Base-by-base conservation (phyloP, 768 basidiomycete genomes). In the Rhodotorula toruloides region DNA sequence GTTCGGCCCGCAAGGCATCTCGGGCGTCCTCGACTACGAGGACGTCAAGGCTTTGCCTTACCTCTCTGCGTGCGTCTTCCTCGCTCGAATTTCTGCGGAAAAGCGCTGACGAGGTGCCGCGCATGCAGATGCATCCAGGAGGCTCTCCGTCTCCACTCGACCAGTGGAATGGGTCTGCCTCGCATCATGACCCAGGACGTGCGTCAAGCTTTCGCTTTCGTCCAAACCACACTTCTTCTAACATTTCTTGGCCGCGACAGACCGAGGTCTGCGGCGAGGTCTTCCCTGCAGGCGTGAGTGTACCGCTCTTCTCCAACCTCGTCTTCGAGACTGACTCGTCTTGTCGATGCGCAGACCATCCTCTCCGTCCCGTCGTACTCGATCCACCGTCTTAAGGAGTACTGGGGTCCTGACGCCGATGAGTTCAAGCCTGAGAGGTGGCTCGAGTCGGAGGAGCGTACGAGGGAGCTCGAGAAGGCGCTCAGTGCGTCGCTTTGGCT, bases 91-190 rank as follows among this genome's bases (percentile, higher is more conserved):
- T n/a, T n/a, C n/a, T n/a, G n/a, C n/a, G n/a, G n/a, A n/a, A n/a
- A n/a, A n/a, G n/a, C n/a, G n/a, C n/a, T n/a, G n/a, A n/a, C n/a
- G n/a, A n/a, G n/a, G n/a, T n/a, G n/a, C n/a, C n/a, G n/a, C n/a
- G n/a, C n/a, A n/a, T n/a, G n/a, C n/a, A n/a, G n/a, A n/a, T n/a
- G 87, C 77, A 88, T 94, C 78, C 85, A 89, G 75, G 92, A 96
- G 78, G 86, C 82, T 5, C 81, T 96, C 37, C 86, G 92, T 4
- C 75, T 91, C 13, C 90, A 93, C 79, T 88, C 89, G 2, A 91
- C 91, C 0, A 88, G 87, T 7, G 83, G 86, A 9, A 80, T 92
- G 36, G 92, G 92, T 21, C 83, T 96, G 14, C 89, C 92, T 31
- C 85, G 91, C 27, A 68, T 88, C 46, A 86, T 86, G 14, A 88